Evolutionary conservation across 2,329 filamentous ascomycete species (phyloP).

Genomic region (Arthroderma uncinatum): DNA sequence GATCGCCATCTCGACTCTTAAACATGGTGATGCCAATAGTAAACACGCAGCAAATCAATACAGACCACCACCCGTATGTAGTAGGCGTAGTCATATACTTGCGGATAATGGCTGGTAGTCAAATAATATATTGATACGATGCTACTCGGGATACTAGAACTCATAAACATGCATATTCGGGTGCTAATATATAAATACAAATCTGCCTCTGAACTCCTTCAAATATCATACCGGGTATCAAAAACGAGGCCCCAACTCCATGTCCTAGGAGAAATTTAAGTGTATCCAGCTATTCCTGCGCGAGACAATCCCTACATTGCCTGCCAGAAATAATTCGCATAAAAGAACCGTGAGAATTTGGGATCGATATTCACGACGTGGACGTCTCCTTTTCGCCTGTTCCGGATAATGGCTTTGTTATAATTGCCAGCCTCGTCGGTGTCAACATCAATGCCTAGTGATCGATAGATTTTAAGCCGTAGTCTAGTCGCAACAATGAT

Average conservation of each 20-base stretch:
- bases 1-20: background rate
- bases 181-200: background rate
- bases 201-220: background rate
- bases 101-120: too few species aligned
- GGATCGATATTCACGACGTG: conserved; percentile 90
- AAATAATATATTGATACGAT: too few species aligned
- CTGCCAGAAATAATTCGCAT: conserved; percentile 93
- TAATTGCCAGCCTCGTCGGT: conserved; percentile 71
- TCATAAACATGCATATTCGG: background rate
- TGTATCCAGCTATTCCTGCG: background rate
- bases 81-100: too few species aligned
- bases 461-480: conserved; percentile 81
- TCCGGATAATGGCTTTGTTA: conserved; percentile 72
- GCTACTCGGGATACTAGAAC: too few species aligned
- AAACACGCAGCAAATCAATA: background rate
- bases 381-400: conserved; percentile 77
- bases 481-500: conserved; percentile 39
- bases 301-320: conserved; percentile 49
- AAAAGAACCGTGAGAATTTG: conserved; percentile 83
- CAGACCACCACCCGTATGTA: too few species aligned
- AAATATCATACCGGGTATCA: background rate
- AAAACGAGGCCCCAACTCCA: background rate
- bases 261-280: background rate
- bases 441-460: conserved; percentile 81
- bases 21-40: background rate